Base-by-base conservation (phyloP, 2,329 filamentous ascomycete genomes). In the Sclerotinia nivalis region DNA sequence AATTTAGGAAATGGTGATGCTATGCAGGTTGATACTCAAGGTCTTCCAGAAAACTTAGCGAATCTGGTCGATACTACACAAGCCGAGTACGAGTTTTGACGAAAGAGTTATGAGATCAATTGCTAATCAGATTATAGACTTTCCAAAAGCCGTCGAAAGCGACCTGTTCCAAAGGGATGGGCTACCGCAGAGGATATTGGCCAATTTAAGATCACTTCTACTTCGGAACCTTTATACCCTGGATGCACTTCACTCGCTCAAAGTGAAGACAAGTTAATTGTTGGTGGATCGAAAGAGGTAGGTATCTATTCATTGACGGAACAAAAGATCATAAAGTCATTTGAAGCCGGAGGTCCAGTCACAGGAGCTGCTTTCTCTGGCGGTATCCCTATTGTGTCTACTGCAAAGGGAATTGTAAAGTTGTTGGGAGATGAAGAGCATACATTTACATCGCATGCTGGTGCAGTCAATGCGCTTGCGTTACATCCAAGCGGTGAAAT, bases 11-110 rank as follows among this genome's bases (percentile, higher is more conserved):
- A 88, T 75, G 92, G 90, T 40, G 96, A 98, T 79, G 90, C 91
- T 25, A 99, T 99, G 96, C 92, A 96, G 74, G 89, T 99, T 25
- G 96, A 99, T 79, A 88, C 86, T 68, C 88, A 93, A 75, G 88
- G 87, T 34, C 83, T 99, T 45, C 89, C 94, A 3, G 89, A 91
- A 58, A 86, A 86, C 20, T 83, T 97, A 62, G 83, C 88, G 28
- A 87, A 87, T 68, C 89, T 89, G 77, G 89, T 99, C 65, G 91
- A 97, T 72, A 88, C 89, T 79, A 92, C 91, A 76, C 92, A 97
- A 78, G 86, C 91, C 79, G 87, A 87, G 91, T 96, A 87, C 71
- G 91, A 85, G 66, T 65, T 55, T 45, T 28, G 25, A 25, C 31
- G n/a, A 15, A 37, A 22, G 45, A n/a, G 34, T 49, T 5, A 6